Conservation (phyloP, 768 basidiomycete species). For the Tylopilus subfusipes region DNA sequence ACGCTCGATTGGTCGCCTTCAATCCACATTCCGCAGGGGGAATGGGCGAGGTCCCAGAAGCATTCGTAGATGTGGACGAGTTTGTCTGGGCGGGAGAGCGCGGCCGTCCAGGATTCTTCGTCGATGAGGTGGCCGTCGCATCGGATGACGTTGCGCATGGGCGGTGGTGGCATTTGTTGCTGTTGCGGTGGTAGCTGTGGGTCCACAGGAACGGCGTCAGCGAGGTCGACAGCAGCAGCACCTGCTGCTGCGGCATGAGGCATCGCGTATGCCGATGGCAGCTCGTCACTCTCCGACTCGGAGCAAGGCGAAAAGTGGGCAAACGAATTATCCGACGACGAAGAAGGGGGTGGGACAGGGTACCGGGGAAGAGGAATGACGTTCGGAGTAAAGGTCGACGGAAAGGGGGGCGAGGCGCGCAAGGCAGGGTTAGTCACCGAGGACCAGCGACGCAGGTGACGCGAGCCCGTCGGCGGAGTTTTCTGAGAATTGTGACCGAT, state of each 20-base stretch:
- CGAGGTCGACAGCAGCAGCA: slow-evolving; percentile 16
- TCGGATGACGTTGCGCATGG: slow-evolving; percentile 17
- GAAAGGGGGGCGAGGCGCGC: slow-evolving; percentile 20
- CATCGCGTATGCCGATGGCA: slow-evolving; percentile 2
- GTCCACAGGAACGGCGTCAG: slow-evolving; percentile 8
- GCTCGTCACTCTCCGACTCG: slow-evolving; percentile 25
- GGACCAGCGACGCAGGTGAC: slow-evolving; percentile 32
- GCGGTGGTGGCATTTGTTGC: not conserved
- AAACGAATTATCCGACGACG: slow-evolving; percentile 10
- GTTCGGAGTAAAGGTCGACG: slow-evolving; percentile 10
- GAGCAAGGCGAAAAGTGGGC: slow-evolving; percentile 18
- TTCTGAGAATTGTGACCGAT: slow-evolving; percentile 30
- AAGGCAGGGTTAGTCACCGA: slow-evolving; percentile 28
- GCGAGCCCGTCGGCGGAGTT: slow-evolving; percentile 26
- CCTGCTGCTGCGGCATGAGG: slow-evolving; percentile 20
- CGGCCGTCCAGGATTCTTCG: slow-evolving; percentile 26
- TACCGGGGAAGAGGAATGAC: slow-evolving; percentile 20
- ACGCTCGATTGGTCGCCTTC: slow-evolving; percentile 34
- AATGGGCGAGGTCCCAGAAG: slow-evolving; percentile 24
- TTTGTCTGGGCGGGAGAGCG: slow-evolving; percentile 22
- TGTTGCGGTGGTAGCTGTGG: slow-evolving; percentile 1
- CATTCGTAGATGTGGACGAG: slow-evolving; percentile 30
- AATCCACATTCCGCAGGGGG: slow-evolving; percentile 33
- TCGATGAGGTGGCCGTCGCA: slow-evolving; percentile 29
- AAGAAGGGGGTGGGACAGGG: slow-evolving; percentile 1